Conservation (phyloP, 2,329 filamentous ascomycete genomes). For the Diaporthe velutina region DNA sequence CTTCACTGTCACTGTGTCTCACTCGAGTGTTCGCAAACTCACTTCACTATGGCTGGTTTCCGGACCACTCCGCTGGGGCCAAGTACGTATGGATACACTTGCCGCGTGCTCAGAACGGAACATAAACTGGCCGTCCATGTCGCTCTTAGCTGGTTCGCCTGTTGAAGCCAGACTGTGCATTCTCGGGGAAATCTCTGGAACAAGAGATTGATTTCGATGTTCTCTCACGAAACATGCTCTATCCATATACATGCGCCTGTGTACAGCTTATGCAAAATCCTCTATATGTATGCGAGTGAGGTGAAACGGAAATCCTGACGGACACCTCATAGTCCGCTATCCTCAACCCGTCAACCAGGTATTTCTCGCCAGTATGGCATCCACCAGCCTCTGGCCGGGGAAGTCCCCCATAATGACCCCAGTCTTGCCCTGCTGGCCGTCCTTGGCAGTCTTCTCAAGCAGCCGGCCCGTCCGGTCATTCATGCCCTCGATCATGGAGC, state of each 20-base stretch:
- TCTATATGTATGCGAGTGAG: background rate
- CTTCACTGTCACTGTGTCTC: background rate
- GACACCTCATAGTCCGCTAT: background rate
- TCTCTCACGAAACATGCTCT: background rate
- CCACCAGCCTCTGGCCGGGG: conserved; percentile 57
- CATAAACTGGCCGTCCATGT: background rate
- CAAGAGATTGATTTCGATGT: background rate
- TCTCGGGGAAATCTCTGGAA: background rate
- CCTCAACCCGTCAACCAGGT: conserved; percentile 42
- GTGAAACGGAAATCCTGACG: background rate
- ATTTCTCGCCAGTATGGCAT: conserved; percentile 58
- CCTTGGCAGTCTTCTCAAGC: conserved; percentile 46
- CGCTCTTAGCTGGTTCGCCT: background rate
- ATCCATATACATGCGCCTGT: background rate
- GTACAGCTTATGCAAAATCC: background rate
- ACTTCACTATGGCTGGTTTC: background rate
- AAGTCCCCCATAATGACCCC: conserved; percentile 65
- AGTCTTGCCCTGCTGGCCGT: conserved; percentile 46
- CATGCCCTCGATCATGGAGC: conserved; percentile 57
- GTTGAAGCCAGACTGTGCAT: background rate
- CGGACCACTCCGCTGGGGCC: background rate
- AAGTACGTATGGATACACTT: background rate
- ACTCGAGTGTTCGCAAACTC: background rate
- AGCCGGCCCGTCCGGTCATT: conserved; percentile 63
- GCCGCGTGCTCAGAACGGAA: background rate